These are phyloP conservation scores for Inga leiocalycina DNA, from an alignment of 306 rosid genomes.

Conservation along the genomic window DNA sequence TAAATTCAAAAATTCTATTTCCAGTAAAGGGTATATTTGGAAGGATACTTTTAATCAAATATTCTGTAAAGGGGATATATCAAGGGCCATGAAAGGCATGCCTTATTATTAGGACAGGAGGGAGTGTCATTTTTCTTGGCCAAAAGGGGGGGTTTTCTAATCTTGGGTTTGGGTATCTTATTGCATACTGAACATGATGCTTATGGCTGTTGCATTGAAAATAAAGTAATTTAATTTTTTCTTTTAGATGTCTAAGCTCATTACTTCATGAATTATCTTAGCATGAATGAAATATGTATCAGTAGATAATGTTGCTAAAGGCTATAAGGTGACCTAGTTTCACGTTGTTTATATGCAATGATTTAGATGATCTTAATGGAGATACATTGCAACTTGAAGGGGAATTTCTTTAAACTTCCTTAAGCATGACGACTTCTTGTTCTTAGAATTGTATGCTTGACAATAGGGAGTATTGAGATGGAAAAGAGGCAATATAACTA, in stretches of 20 bases:
- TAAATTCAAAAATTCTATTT: neutral
- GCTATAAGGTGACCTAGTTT: neutral
- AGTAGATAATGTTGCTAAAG: neutral
- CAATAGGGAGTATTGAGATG: neutral
- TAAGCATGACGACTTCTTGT: neutral
- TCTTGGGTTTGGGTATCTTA: slow-evolving; percentile 2
- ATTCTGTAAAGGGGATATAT: neutral
- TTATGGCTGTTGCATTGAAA: neutral
- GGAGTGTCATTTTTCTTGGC: neutral
- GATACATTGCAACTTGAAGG: neutral
- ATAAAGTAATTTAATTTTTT: neutral
- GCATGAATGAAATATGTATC: neutral
- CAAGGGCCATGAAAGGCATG: neutral
- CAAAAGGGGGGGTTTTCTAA: neutral
- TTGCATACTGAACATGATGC: neutral
- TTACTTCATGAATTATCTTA: neutral
- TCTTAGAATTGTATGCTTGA: neutral
- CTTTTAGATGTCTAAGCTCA: neutral
- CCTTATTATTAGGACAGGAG: neutral
- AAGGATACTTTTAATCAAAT: neutral
- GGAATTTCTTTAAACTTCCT: neutral
- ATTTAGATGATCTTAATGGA: neutral
- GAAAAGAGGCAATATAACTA: too few relatives aligned
- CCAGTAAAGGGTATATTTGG: neutral
- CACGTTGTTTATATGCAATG: neutral